These are phyloP conservation scores for Aegle marmelos DNA, from an alignment of 345 rosid genomes.

Conservation along the genomic window DNA sequence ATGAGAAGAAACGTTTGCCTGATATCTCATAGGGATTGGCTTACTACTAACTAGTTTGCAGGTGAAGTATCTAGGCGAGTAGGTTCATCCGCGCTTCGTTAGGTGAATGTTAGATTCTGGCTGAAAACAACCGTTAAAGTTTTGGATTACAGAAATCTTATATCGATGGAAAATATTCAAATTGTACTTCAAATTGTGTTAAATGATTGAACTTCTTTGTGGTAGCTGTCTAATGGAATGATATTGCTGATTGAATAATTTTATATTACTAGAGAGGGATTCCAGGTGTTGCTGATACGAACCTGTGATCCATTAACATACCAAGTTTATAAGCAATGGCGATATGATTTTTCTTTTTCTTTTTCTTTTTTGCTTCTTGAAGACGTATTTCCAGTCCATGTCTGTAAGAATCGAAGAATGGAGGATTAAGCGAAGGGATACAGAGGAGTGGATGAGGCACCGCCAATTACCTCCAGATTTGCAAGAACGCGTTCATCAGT, in stretches of 20 bases:
- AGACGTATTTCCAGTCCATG: slow-evolving; percentile 90
- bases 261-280: not conserved
- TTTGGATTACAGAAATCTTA: not conserved
- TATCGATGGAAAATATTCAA: not conserved
- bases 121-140: not conserved
- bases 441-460: slow-evolving; percentile 98
- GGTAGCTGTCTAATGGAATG: not conserved
- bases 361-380: slow-evolving; percentile 19
- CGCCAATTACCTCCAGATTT: slow-evolving; percentile 79
- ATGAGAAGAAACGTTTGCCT: not conserved
- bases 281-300: not conserved
- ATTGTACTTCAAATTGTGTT: not conserved
- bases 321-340: not conserved
- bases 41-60: not conserved
- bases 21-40: not conserved
- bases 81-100: not conserved
- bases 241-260: not conserved
- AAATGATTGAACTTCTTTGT: not conserved
- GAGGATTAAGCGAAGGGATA: slow-evolving; percentile 84
- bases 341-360: not conserved
- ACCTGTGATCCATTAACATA: not conserved
- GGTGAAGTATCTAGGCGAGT: not conserved
- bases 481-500: slow-evolving; percentile 74
- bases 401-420: slow-evolving; percentile 81
- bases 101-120: not conserved